phyloP scores from a whole-genome alignment of 2,329 filamentous ascomycete species.

The Curvularia sp. region DNA sequence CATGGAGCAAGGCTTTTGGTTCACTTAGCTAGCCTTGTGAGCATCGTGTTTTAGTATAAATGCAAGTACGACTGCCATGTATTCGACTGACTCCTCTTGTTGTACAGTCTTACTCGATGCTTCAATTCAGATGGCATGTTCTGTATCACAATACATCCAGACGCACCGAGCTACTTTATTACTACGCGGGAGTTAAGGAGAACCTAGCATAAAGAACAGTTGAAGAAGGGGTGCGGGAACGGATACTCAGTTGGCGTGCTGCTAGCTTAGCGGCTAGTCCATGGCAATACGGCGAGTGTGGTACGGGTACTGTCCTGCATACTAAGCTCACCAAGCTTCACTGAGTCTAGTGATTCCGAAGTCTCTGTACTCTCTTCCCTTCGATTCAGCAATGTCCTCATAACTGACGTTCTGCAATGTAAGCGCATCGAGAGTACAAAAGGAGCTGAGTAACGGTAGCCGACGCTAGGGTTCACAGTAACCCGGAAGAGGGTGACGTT shows the following conservation, averaged over 20 bases:
- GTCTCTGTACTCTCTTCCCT: background rate
- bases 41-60: background rate
- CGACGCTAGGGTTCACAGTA: background rate
- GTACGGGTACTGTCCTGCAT: conserved; percentile 6
- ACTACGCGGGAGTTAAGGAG: background rate
- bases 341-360: conserved; percentile 7
- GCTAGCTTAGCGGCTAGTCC: conserved; percentile 9
- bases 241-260: background rate
- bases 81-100: background rate
- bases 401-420: background rate
- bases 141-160: background rate
- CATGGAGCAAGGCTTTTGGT: background rate
- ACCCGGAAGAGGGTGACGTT: conserved; percentile 5
- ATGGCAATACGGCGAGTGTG: conserved; percentile 1
- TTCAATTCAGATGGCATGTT: background rate
- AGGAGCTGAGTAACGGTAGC: background rate
- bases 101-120: background rate
- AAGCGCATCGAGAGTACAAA: background rate
- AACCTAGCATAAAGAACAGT: background rate
- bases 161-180: background rate
- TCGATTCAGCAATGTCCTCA: background rate
- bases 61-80: background rate
- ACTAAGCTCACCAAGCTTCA: conserved; percentile 9
- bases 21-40: background rate
- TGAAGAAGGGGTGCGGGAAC: background rate